phyloP scores from a whole-genome alignment of 1,284 basidiomycete species.

The Marasmius sp. region DNA sequence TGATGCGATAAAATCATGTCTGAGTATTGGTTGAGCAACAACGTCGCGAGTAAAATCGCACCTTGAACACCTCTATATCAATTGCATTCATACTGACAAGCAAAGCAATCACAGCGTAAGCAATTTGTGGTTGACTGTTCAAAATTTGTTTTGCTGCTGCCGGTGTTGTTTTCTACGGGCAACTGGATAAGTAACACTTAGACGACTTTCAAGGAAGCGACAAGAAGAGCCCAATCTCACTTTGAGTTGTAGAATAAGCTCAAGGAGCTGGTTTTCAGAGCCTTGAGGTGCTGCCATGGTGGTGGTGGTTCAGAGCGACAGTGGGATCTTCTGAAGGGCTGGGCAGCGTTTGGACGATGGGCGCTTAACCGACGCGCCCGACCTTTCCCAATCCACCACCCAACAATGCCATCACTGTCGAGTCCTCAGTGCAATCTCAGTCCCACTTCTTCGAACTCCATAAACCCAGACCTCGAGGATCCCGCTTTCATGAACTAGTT shows the following conservation, averaged over 20 bases:
- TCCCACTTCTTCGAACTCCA: no score
- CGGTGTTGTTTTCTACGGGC: constrained; percentile 66
- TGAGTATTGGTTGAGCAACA: background rate
- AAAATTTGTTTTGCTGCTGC: constrained; percentile 66
- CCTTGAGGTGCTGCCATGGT: background rate
- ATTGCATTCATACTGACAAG: constrained; percentile 77
- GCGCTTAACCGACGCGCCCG: no score
- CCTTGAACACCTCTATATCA: constrained; percentile 72
- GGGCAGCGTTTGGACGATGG: no score
- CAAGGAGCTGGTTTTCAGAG: constrained; percentile 51
- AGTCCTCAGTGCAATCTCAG: no score
- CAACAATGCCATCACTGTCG: no score
- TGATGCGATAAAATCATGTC: constrained; percentile 10
- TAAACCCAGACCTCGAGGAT: no score
- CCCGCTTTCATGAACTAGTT: no score
- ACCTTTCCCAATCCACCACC: no score
- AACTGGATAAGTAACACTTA: background rate
- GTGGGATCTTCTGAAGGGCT: no score
- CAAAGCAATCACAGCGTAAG: constrained; percentile 70
- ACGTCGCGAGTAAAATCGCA: constrained; percentile 22
- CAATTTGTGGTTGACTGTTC: constrained; percentile 69
- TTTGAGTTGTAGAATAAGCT: constrained; percentile 67
- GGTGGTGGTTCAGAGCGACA: background rate
- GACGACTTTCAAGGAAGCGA: background rate
- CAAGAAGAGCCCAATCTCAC: constrained; percentile 29